Percentiles rank a stretch among this genome's conserved stretches.
These are phyloP conservation scores for Raphanus sativus DNA, from an alignment of 345 rosid species.

Conservation along the genomic window DNA sequence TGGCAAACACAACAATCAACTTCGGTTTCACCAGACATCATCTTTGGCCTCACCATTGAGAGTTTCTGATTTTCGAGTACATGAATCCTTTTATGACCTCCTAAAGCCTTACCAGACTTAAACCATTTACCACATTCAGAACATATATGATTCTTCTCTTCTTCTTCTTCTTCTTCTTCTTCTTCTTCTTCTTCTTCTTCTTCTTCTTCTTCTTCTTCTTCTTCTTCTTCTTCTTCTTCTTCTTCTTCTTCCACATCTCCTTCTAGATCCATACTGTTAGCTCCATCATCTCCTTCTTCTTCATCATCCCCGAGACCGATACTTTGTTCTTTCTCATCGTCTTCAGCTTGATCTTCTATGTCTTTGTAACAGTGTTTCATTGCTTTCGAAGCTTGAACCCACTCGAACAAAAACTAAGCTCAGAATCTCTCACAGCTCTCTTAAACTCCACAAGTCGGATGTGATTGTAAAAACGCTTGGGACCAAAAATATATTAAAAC, in stretches of 20 bases:
- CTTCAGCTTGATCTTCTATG: background rate
- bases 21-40: background rate
- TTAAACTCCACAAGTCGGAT: background rate
- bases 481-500: background rate
- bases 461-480: background rate
- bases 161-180: no score
- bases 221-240: no score
- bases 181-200: no score
- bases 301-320: slow-evolving; percentile 5
- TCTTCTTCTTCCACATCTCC: slow-evolving; percentile 20
- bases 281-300: slow-evolving; percentile 21
- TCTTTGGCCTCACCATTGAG: background rate
- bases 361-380: slow-evolving; percentile 4
- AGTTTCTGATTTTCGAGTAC: slow-evolving; percentile 3
- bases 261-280: slow-evolving; percentile 20
- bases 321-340: slow-evolving; percentile 11
- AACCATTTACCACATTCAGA: slow-evolving; percentile 46
- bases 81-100: slow-evolving; percentile 58
- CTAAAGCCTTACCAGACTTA: slow-evolving; percentile 51
- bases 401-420: background rate
- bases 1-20: slow-evolving; percentile 41
- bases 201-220: no score
- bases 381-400: background rate
- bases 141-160: slow-evolving; percentile 30
- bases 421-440: background rate